Base-by-base conservation (phyloP, 129 eudicot genomes). In the Solidago caesia region DNA sequence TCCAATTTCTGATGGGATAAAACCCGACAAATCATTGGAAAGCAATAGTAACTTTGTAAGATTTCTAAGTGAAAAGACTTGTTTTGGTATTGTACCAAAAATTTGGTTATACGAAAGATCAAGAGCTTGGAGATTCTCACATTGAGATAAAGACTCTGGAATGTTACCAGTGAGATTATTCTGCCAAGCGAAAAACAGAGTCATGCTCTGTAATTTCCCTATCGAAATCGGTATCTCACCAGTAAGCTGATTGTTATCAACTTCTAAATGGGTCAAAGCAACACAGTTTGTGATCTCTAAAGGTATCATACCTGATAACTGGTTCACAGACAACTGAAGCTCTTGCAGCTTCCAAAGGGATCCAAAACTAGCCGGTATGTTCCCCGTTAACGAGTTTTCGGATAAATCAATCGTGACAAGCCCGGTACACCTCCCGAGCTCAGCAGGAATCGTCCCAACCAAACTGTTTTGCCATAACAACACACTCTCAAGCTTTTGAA, bases 171-270 rank as follows among this genome's bases (percentile, higher is more conserved):
- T 80, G 66, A 95, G 87, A 58, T 85, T 91, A 72, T 95, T 95
- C 49, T 85, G 89, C 99, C 99, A 95, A 33, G 96, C 97, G 39
- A 91, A 95, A 73, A 95, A 91, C 66, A 91, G 76, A 67, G 89
- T 91, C 90, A 95, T 78, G 79, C 87, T 85, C 83, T 65, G 87
- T 79, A 95, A 55, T 7, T 84, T 82, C 44, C 99, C 96, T 12
- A 91, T 84, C 11, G 77, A 64, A 29, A 42, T 64, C 7, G 99
- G 99, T 39, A 95, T 91, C 71, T 88, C 94, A 1, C 99, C 99
- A 3, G 88, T 83, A 44, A 95, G 80, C 4, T 43, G 62, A 64
- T 95, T 95, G 85, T 95, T 95, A 79, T 95, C 99, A 3, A 95
- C 83, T 74, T 95, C 99, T 55, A 95, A 80, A 78, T 88, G 94